phyloP scores from a whole-genome alignment of 1,139 yeast genomes.

The Debaryomycetaceae sp. region DNA sequence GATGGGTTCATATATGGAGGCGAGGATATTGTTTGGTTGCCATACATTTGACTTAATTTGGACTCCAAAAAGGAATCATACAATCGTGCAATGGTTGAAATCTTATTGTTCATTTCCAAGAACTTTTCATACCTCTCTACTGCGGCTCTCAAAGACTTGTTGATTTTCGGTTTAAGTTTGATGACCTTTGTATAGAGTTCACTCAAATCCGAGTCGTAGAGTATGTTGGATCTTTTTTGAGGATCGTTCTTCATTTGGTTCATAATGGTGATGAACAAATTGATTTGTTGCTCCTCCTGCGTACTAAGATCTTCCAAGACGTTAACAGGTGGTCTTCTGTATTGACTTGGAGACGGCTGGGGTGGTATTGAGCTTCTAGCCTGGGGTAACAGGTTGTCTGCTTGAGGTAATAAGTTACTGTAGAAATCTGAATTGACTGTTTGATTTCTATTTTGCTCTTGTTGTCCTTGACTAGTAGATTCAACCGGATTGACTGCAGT shows the following conservation, averaged over 20 bases:
- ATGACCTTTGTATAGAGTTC: conserved; percentile 63
- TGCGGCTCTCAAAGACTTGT: conserved; percentile 59
- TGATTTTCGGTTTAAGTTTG: conserved; percentile 71
- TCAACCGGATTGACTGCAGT: neutral
- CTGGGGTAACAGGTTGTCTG: neutral
- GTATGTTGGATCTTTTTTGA: conserved; percentile 45
- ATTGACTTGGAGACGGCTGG: neutral
- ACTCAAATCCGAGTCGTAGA: conserved; percentile 60
- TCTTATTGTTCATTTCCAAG: conserved; percentile 77
- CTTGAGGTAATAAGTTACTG: conserved; percentile 16
- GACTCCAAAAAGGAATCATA: conserved; percentile 79
- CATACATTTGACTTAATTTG: conserved; percentile 51
- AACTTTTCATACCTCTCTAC: conserved; percentile 66
- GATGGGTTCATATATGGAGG: conserved; percentile 1
- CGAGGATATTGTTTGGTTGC: conserved; percentile 22
- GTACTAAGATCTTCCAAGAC: conserved; percentile 42
- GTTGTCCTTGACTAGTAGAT: no score
- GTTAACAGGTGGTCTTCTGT: neutral
- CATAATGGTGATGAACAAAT: conserved; percentile 65
- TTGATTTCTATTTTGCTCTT: neutral
- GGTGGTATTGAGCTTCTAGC: conserved; percentile 4
- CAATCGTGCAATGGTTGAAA: conserved; percentile 71
- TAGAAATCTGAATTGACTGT: conserved; percentile 28
- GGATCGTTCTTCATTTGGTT: conserved; percentile 50
- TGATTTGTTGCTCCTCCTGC: conserved; percentile 65